A percentile compares a stretch with the other conserved stretches of the same genome.
These are phyloP conservation scores for Pelargonium cotyledonis DNA, from an alignment of 441 rosid genomes.

Conservation along the genomic window DNA sequence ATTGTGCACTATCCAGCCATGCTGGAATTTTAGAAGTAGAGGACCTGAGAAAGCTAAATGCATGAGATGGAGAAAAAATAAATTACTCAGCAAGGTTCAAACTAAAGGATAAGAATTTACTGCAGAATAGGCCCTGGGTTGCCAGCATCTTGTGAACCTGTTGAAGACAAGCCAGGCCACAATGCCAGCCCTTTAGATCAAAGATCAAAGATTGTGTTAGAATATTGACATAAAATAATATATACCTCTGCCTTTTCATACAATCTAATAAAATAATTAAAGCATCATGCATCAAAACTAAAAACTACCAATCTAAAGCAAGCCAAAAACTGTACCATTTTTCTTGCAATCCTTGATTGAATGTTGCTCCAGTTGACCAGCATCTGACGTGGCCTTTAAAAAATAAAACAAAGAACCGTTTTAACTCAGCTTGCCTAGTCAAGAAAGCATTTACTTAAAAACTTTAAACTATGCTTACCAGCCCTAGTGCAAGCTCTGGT, in stretches of 20 bases:
- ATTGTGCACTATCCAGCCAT: conserved; percentile 49
- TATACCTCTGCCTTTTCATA: not conserved
- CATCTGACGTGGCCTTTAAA: conserved; percentile 26
- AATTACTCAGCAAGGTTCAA: not conserved
- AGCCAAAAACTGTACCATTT: conserved; percentile 32
- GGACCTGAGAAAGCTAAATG: conserved; percentile 36
- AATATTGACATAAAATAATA: conserved; percentile 3
- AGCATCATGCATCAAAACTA: not conserved
- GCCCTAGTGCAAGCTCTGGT: conserved; percentile 24
- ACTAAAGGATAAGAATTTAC: conserved; percentile 33
- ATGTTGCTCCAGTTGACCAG: conserved; percentile 30
- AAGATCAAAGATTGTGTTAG: conserved; percentile 10
- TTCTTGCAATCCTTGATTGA: conserved; percentile 24
- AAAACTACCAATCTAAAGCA: not conserved
- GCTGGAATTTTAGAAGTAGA: conserved; percentile 41
- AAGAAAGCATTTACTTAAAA: conserved; percentile 1
- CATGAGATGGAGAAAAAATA: conserved; percentile 14
- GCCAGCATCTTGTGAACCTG: conserved; percentile 23
- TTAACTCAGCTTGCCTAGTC: conserved; percentile 7
- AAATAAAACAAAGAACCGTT: conserved; percentile 12
- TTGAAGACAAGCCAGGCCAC: conserved; percentile 54
- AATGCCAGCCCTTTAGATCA: conserved; percentile 35
- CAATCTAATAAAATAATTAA: not conserved
- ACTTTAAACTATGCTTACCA: conserved; percentile 31
- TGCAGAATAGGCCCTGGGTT: conserved; percentile 29